Percentiles rank a stretch among this genome's conserved stretches.
These are phyloP conservation scores for Multifurca ochricompacta DNA, from an alignment of 768 basidiomycete species.

Conservation along the genomic window DNA sequence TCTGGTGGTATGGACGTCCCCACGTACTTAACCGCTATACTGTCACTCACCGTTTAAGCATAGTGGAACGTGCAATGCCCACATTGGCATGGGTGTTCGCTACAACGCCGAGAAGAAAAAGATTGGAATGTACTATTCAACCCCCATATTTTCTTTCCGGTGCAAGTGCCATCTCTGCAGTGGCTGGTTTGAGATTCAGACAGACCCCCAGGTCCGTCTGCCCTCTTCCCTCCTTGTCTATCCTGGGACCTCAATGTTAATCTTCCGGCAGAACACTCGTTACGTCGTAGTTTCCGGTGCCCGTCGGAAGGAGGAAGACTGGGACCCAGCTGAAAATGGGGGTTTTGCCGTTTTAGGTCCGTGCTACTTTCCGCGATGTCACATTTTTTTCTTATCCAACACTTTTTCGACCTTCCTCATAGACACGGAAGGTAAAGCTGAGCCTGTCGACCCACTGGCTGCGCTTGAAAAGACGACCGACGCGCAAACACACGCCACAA, in stretches of 20 bases:
- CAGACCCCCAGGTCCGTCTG: conserved; percentile 79
- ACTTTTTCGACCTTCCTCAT: conserved; percentile 7
- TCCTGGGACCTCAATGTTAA: background rate
- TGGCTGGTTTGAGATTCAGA: conserved; percentile 97
- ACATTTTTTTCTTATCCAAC: background rate
- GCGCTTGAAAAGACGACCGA: conserved; percentile 85
- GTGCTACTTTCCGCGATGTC: conserved; percentile 14
- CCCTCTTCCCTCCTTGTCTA: background rate
- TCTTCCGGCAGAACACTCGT: conserved; percentile 66
- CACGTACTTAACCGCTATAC: background rate
- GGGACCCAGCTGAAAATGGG: conserved; percentile 95
- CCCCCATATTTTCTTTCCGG: conserved; percentile 89
- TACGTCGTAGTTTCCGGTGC: conserved; percentile 93
- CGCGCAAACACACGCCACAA: conserved; percentile 61
- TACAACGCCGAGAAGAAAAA: conserved; percentile 99
- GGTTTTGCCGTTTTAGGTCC: conserved; percentile 83
- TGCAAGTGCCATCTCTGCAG: conserved; percentile 97
- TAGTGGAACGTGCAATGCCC: conserved; percentile 90
- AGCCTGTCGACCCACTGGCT: conserved; percentile 74
- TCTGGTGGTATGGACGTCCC: conserved; percentile 70
- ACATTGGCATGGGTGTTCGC: conserved; percentile 98
- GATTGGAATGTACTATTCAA: conserved; percentile 89
- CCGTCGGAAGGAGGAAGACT: conserved; percentile 90
- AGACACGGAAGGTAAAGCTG: conserved; percentile 63
- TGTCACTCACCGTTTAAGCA: background rate